Conservation (phyloP, 2,329 filamentous ascomycete genomes). For the Hypoxylon sp. region DNA sequence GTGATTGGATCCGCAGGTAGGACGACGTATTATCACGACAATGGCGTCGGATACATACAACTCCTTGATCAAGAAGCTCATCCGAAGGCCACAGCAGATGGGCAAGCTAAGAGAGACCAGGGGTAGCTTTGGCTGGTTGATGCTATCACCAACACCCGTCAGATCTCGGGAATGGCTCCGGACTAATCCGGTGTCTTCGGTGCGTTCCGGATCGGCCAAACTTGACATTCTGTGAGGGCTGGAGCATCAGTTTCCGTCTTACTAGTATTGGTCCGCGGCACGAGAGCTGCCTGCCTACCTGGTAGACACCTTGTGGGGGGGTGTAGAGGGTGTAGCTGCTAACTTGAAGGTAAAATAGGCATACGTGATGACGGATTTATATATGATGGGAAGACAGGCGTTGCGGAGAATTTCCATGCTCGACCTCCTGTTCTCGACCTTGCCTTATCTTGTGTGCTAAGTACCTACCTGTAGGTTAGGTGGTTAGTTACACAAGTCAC, state of each 20-base stretch:
- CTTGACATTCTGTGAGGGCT: slow-evolving; percentile 18
- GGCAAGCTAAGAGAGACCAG: slow-evolving; percentile 1
- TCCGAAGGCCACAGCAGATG: slow-evolving; percentile 1
- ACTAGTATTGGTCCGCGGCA: slow-evolving; percentile 3
- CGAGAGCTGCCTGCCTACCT: too few species aligned
- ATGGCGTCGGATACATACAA: slow-evolving; percentile 5
- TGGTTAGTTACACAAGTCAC: slow-evolving; percentile 11
- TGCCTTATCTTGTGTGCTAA: too few species aligned
- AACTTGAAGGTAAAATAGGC: too few species aligned
- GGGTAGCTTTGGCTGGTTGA: slow-evolving; percentile 15
- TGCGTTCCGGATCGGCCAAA: slow-evolving; percentile 29
- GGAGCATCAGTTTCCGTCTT: slow-evolving; percentile 6
- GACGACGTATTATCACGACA: slow-evolving; percentile 14
- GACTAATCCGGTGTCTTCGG: slow-evolving; percentile 25
- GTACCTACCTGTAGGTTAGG: background rate
- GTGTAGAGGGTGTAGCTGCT: too few species aligned
- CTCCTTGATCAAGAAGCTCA: slow-evolving; percentile 21
- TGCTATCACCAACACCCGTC: slow-evolving; percentile 2
- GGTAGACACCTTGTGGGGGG: too few species aligned
- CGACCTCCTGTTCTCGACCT: background rate
- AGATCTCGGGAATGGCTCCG: slow-evolving; percentile 13
- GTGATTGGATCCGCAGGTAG: slow-evolving; percentile 16
- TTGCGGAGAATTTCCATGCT: slow-evolving; percentile 7
- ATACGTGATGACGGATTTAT: slow-evolving; percentile 8
- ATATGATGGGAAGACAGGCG: background rate